Conservation (phyloP, 306 rosid genomes). For the Prinsepia uniflora region DNA sequence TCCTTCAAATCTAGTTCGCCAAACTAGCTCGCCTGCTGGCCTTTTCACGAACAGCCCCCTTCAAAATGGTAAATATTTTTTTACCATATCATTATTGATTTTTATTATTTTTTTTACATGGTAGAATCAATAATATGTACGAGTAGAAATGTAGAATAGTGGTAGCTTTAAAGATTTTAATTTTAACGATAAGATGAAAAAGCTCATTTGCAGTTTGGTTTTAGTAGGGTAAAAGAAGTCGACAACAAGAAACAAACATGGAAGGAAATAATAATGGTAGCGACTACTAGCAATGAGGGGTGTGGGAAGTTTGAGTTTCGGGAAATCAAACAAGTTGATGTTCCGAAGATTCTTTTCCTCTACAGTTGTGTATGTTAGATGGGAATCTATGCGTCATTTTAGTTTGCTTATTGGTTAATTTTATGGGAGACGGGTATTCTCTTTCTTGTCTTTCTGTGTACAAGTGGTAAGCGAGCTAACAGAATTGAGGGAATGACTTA, state of each 20-base stretch:
- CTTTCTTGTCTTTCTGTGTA: no score
- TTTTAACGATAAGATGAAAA: not conserved
- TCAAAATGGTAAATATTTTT: slow-evolving; percentile 44
- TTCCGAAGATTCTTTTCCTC: not conserved
- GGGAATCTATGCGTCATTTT: not conserved
- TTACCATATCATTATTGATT: not conserved
- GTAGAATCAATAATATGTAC: not conserved
- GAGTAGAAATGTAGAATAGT: not conserved
- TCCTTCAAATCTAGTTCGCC: slow-evolving; percentile 43
- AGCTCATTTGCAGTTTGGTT: not conserved
- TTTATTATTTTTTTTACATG: not conserved
- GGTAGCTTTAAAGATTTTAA: not conserved
- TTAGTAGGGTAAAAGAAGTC: not conserved
- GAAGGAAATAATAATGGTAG: not conserved
- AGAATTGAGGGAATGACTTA: not conserved
- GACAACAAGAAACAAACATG: not conserved
- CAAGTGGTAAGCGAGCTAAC: not conserved
- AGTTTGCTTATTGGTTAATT: not conserved
- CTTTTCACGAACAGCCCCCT: slow-evolving; percentile 53
- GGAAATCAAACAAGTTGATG: not conserved
- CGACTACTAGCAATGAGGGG: not conserved
- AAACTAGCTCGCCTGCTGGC: slow-evolving; percentile 58
- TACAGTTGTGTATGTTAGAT: not conserved
- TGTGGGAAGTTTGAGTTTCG: not conserved
- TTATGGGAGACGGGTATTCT: not conserved